Evolutionary conservation across 805 yeast genomes (phyloP).

Genomic region (Kodamaea jinghongensis): DNA sequence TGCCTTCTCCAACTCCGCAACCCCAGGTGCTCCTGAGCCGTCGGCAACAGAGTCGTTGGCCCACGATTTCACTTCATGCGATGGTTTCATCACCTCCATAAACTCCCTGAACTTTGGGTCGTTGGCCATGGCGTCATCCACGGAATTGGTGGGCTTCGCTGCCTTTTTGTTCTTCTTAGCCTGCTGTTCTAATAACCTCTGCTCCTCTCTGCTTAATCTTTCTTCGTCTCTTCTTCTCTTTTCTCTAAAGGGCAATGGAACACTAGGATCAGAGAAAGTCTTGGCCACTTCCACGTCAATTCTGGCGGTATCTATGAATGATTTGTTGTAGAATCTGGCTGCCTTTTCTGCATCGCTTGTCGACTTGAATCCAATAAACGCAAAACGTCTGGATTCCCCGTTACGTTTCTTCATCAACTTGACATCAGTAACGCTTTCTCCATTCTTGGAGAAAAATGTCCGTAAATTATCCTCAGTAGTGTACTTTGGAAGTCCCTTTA

Average conservation of each 20-base stretch:
- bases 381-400: constrained; percentile 91
- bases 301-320: constrained; percentile 80
- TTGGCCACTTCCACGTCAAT: constrained; percentile 81
- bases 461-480: constrained; percentile 69
- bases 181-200: constrained; percentile 31
- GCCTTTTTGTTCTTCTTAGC: constrained; percentile 38
- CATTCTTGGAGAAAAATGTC: constrained; percentile 53
- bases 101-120: constrained; percentile 76
- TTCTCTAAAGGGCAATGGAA: constrained; percentile 57
- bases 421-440: constrained; percentile 81
- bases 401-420: constrained; percentile 74
- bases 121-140: constrained; percentile 60
- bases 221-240: constrained; percentile 47
- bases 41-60: constrained; percentile 56
- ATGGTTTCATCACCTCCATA: constrained; percentile 78
- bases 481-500: constrained; percentile 82
- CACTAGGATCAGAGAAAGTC: constrained; percentile 78
- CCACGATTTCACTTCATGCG: constrained; percentile 71
- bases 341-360: constrained; percentile 75
- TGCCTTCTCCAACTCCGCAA: constrained; percentile 43
- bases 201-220: constrained; percentile 39
- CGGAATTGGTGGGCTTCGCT: constrained; percentile 28
- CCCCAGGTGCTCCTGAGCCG: constrained; percentile 45
- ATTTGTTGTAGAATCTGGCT: constrained; percentile 66
- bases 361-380: constrained; percentile 84